phyloP scores from a whole-genome alignment of 495 filamentous ascomycete genomes.

The Daldinia loculata region DNA sequence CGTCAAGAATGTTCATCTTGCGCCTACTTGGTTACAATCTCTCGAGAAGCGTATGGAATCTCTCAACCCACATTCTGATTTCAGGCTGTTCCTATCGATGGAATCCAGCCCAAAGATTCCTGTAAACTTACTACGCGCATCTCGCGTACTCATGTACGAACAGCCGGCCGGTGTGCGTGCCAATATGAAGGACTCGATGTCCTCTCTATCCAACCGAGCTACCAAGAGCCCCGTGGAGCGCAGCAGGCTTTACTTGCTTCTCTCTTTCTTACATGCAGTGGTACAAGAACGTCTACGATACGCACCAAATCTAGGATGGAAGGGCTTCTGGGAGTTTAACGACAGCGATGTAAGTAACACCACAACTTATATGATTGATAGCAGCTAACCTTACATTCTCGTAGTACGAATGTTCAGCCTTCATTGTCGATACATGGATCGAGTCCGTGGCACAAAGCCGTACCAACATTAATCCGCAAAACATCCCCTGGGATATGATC shows the following conservation, averaged over 20 bases:
- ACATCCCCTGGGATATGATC: constrained; percentile 98
- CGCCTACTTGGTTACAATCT: constrained; percentile 93
- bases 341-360: constrained; percentile 88
- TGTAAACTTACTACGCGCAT: constrained; percentile 92
- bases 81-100: constrained; percentile 97
- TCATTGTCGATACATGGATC: constrained; percentile 96
- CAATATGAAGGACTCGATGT: constrained; percentile 98
- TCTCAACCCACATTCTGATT: constrained; percentile 92
- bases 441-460: constrained; percentile 80
- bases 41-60: constrained; percentile 96
- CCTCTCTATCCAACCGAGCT: constrained; percentile 78
- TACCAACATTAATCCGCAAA: constrained; percentile 89
- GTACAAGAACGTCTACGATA: constrained; percentile 96
- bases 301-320: constrained; percentile 94
- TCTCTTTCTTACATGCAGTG: constrained; percentile 95
- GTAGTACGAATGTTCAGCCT: constrained; percentile 95
- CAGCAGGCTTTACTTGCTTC: constrained; percentile 85
- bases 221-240: constrained; percentile 89
- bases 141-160: constrained; percentile 95
- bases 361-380: constrained; percentile 1
- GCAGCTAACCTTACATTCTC: constrained; percentile 40
- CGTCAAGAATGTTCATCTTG: constrained; percentile 98
- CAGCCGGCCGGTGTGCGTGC: constrained; percentile 95
- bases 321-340: constrained; percentile 99
- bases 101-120: constrained; percentile 96